Conservation (phyloP, 371 early-diverging fungal genomes). For the Mortierella sp. region DNA sequence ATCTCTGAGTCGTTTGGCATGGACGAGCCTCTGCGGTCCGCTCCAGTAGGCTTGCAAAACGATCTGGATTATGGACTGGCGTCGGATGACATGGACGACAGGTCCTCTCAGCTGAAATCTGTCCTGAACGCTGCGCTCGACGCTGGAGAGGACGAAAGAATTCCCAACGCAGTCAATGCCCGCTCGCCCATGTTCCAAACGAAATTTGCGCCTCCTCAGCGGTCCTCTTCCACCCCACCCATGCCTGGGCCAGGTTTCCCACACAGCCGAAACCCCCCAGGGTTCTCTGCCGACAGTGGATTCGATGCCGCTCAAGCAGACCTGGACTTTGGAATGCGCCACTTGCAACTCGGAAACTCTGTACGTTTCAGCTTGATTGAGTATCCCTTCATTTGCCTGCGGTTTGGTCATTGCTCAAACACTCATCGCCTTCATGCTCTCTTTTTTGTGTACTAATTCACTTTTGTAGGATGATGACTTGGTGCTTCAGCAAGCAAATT, state of each 20-base stretch:
- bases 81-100: constrained; percentile 30
- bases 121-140: constrained; percentile 68
- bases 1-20: constrained; percentile 36
- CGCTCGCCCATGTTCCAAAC: constrained; percentile 50
- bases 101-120: constrained; percentile 50
- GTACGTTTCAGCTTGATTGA: constrained; percentile 25
- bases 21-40: constrained; percentile 24
- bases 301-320: constrained; percentile 35
- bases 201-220: constrained; percentile 62
- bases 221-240: constrained; percentile 72
- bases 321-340: constrained; percentile 30
- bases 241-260: constrained; percentile 51
- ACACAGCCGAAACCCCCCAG: constrained; percentile 31
- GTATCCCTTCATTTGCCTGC: too few relatives aligned
- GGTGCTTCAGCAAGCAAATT: constrained; percentile 41
- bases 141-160: constrained; percentile 42
- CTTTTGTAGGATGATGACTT: constrained; percentile 49
- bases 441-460: background rate
- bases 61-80: constrained; percentile 14
- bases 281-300: constrained; percentile 29
- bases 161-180: constrained; percentile 18
- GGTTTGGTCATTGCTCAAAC: background rate
- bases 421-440: background rate
- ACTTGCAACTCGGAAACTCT: constrained; percentile 34
- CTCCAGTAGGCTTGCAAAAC: constrained; percentile 9